Conservation (phyloP, 169 alveolate genomes). For the Perkinsus olseni region DNA sequence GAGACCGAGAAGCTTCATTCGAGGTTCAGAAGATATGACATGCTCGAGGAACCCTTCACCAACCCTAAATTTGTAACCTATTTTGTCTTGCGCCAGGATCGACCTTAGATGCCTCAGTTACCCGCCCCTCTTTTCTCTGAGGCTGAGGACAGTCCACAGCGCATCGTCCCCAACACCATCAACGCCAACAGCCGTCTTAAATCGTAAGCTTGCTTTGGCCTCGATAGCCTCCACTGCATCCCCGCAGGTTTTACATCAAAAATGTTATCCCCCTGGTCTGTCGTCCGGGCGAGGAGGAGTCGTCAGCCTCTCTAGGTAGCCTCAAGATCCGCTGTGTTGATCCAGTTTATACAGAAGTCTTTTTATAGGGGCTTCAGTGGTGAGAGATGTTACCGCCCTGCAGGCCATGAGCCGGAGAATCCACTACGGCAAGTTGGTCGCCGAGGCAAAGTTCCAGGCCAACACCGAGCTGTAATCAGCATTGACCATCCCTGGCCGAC, state of each 20-base stretch:
- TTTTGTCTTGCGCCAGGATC: not conserved
- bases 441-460: constrained; percentile 9
- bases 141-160: not conserved
- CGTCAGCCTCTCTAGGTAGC: not conserved
- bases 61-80: not conserved
- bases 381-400: not conserved
- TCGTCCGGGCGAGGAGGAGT: not conserved
- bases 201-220: not conserved
- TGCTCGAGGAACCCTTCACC: not conserved
- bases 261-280: not conserved
- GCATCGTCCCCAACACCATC: not conserved
- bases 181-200: not conserved
- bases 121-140: not conserved
- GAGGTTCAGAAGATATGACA: not conserved
- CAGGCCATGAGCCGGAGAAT: constrained; percentile 1
- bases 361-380: not conserved
- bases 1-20: constrained; percentile 14
- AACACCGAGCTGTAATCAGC: not conserved
- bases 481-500: no score
- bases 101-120: not conserved
- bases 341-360: no score
- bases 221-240: not conserved
- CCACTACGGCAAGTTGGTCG: constrained; percentile 8
- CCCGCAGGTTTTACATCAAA: not conserved
- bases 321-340: not conserved